Conservation (phyloP, 805 yeast genomes). For the Jamesozyma rosinii region DNA sequence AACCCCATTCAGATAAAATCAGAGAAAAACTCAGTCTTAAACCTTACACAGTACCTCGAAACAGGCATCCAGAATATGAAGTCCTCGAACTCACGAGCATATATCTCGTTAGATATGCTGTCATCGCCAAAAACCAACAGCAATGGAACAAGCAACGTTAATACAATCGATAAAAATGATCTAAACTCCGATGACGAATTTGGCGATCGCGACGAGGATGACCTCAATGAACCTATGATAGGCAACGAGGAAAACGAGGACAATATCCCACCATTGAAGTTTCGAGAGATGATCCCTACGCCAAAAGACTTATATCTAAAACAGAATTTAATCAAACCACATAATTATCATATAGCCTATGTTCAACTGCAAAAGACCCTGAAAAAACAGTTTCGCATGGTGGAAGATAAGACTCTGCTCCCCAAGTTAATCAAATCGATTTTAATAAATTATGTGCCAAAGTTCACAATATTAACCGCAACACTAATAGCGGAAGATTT, state of each 20-base stretch:
- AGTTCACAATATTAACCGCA: conserved; percentile 68
- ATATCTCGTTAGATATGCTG: conserved; percentile 17
- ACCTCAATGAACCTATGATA: background rate
- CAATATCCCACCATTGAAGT: conserved; percentile 12
- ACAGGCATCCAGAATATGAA: background rate
- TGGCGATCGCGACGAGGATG: background rate
- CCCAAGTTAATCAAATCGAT: conserved; percentile 1
- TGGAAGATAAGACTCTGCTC: background rate
- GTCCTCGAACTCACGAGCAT: conserved; percentile 13
- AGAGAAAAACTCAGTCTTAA: background rate
- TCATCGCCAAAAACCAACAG: background rate
- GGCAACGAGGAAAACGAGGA: background rate
- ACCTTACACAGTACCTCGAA: background rate
- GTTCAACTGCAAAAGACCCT: conserved; percentile 11
- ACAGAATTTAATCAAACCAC: conserved; percentile 14
- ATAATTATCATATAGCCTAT: conserved; percentile 20
- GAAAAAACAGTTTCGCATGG: conserved; percentile 8
- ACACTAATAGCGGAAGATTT: conserved; percentile 63
- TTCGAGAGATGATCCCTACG: conserved; percentile 17
- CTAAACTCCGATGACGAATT: background rate
- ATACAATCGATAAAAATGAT: background rate
- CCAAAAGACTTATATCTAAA: conserved; percentile 18
- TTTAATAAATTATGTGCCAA: conserved; percentile 47
- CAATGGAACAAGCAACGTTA: background rate
- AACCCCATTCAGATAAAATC: background rate